A percentile compares a stretch with the other conserved stretches of the same genome.
Evolutionary conservation across 2,329 filamentous ascomycete species (phyloP).

Genomic region (Tolypocladium pustulatum): DNA sequence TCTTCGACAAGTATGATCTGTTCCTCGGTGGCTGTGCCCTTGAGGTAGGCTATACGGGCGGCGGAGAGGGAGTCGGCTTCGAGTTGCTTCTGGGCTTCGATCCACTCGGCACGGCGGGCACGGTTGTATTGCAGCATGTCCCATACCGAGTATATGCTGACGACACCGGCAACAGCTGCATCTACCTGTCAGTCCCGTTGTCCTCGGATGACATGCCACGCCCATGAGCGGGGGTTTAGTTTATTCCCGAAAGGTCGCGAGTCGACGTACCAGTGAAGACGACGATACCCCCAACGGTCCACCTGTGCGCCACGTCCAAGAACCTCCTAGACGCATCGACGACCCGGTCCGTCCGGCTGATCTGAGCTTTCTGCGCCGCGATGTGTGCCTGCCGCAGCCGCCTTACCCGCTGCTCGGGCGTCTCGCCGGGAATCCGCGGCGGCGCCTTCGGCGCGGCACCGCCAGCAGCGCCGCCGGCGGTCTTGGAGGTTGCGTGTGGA

Average conservation of each 20-base stretch:
- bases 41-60: slow-evolving; percentile 50
- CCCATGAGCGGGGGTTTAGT: neutral
- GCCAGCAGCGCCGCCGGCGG: slow-evolving; percentile 24
- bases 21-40: slow-evolving; percentile 43
- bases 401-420: slow-evolving; percentile 58
- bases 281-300: slow-evolving; percentile 43
- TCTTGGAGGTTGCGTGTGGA: slow-evolving; percentile 57
- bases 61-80: slow-evolving; percentile 43
- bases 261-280: slow-evolving; percentile 41
- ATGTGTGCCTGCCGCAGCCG: slow-evolving; percentile 57
- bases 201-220: neutral
- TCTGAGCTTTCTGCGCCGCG: slow-evolving; percentile 49
- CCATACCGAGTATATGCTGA: slow-evolving; percentile 48
- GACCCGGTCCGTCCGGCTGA: slow-evolving; percentile 41
- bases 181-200: neutral
- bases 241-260: neutral
- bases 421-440: slow-evolving; percentile 38
- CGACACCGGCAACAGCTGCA: slow-evolving; percentile 41
- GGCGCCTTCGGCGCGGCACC: slow-evolving; percentile 13
- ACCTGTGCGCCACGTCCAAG: slow-evolving; percentile 45
- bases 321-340: slow-evolving; percentile 36
- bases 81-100: slow-evolving; percentile 42
- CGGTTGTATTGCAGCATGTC: slow-evolving; percentile 54
- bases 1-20: slow-evolving; percentile 48
- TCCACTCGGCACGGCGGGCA: slow-evolving; percentile 47